These are phyloP conservation scores for Aspergillus olivimuriae DNA, from an alignment of 495 filamentous ascomycete genomes.

Conservation along the genomic window DNA sequence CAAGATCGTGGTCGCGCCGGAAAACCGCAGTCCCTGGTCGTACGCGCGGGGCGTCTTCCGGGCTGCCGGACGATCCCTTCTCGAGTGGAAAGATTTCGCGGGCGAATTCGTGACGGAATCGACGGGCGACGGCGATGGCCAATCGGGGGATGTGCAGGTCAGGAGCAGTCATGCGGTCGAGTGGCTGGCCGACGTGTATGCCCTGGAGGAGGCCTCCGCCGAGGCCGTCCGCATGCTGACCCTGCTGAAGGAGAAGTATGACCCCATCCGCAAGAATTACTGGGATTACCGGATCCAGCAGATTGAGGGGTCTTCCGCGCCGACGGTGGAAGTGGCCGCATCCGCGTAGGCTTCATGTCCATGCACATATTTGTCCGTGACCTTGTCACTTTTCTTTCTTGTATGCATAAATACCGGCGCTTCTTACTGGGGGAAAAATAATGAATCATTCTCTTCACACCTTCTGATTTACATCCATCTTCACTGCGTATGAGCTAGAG, in stretches of 20 bases:
- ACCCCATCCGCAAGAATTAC: constrained; percentile 84
- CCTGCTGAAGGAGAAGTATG: constrained; percentile 76
- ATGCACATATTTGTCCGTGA: too few species aligned
- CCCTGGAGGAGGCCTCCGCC: constrained; percentile 48
- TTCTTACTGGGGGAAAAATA: too few species aligned
- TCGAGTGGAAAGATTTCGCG: constrained; percentile 57
- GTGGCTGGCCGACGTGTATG: constrained; percentile 75
- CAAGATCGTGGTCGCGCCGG: constrained; percentile 71
- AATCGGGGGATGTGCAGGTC: constrained; percentile 31
- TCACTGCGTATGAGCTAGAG: too few species aligned
- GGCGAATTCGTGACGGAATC: constrained; percentile 54
- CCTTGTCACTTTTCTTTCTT: too few species aligned
- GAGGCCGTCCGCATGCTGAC: constrained; percentile 52
- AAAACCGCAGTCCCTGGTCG: constrained; percentile 91
- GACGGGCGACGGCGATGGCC: constrained; percentile 22
- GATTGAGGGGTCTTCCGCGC: constrained; percentile 28
- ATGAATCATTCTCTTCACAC: too few species aligned
- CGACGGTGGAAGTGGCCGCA: constrained; percentile 1
- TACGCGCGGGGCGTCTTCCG: constrained; percentile 74
- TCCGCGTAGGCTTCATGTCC: too few species aligned
- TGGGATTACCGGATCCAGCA: constrained; percentile 71
- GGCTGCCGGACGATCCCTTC: constrained; percentile 52
- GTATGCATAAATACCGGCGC: too few species aligned
- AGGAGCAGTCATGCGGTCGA: constrained; percentile 85
- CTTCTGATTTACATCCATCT: too few species aligned